These are phyloP conservation scores for Ophiostoma fasciatum DNA, from an alignment of 2,329 filamentous ascomycete species.

Conservation along the genomic window DNA sequence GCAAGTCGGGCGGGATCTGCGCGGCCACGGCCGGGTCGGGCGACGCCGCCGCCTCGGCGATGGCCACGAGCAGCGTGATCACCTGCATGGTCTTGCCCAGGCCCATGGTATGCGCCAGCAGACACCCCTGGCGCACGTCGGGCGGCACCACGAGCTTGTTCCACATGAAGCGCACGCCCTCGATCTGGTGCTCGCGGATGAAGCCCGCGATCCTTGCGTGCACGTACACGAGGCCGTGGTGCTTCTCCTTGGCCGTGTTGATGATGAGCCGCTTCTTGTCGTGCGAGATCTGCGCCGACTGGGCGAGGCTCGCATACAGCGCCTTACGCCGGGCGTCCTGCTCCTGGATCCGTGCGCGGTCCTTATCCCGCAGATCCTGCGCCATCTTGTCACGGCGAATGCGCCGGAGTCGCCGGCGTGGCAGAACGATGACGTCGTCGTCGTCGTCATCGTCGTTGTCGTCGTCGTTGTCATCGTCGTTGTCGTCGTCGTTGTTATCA, in stretches of 20 bases:
- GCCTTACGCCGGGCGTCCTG: slow-evolving; percentile 37
- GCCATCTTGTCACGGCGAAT: slow-evolving; percentile 34
- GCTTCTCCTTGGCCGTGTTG: slow-evolving; percentile 48
- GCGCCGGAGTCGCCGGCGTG: slow-evolving; percentile 30
- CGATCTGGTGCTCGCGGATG: slow-evolving; percentile 69
- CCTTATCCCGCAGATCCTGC: slow-evolving; percentile 38
- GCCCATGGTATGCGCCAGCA: slow-evolving; percentile 83
- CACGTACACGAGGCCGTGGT: slow-evolving; percentile 48
- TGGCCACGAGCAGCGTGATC: slow-evolving; percentile 64
- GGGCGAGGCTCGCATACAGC: slow-evolving; percentile 30
- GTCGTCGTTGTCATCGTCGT: not conserved
- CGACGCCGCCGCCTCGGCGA: slow-evolving; percentile 52
- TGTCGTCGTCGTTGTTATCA: slow-evolving; percentile 27
- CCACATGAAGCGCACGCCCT: slow-evolving; percentile 80
- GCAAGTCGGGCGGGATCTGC: slow-evolving; percentile 56
- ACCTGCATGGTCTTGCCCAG: slow-evolving; percentile 88
- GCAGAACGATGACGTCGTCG: not conserved
- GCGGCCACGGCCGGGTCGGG: slow-evolving; percentile 35
- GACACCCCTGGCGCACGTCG: slow-evolving; percentile 52
- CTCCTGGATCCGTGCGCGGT: slow-evolving; percentile 35
- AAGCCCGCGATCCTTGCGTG: slow-evolving; percentile 44
- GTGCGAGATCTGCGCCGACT: slow-evolving; percentile 26
- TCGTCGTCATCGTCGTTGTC: slow-evolving; percentile 7
- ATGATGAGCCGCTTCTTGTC: slow-evolving; percentile 42
- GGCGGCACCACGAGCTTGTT: slow-evolving; percentile 55